Base-by-base conservation (phyloP, 2,329 filamentous ascomycete species). In the Furcasterigmium sp. region DNA sequence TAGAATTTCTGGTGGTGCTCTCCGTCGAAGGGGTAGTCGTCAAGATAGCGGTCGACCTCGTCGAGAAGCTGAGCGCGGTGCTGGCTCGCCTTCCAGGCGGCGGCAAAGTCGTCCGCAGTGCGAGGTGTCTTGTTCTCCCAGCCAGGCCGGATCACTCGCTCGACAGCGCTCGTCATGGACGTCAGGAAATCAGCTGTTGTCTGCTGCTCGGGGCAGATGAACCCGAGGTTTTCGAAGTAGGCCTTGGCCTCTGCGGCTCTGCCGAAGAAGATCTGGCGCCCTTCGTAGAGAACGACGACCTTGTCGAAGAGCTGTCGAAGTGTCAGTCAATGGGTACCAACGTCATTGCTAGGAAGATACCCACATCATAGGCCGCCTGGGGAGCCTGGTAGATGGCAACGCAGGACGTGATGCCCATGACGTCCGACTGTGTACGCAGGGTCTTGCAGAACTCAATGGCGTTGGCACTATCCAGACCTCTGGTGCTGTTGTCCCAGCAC, bases 241-340 rank as follows among this genome's bases (percentile, higher is more conserved):
- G 69, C 60, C 48, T 74, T 81, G 1, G 84, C 84, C 13, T 77
- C 68, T 8, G 70, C 68, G 0, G 75, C 73, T 3, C 68, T 69
- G 13, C 85, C 84, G 43, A 82, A 87, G 63, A 76, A 88, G 42
- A 84, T 78, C 52, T 83, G 80, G 43, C 75, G 75, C 8, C 82
- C 82, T 50, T 84, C 76, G 55, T 84, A 82, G 2, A 86, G 70
- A 0, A 87, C 67, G 3, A 83, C 62, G 1, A 80, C 81, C 56
- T 85, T 85, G 62, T 86, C 81, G 52, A 86, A 85, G 2, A 79
- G 57, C 50, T 53, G 9, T 37, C 3, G 11, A 8, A 5, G 13
- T 15, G 36, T 46, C 37, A 49, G 39, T 8, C 34, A 10, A 8
- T 26, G 23, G 23, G 23, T 26, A 11, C 11, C 11, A n/a, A n/a